Evolutionary conservation across 495 filamentous ascomycete species (phyloP), one percentile per base, ranked within the genome.

Genomic region (Talaromyces wortmannii): DNA sequence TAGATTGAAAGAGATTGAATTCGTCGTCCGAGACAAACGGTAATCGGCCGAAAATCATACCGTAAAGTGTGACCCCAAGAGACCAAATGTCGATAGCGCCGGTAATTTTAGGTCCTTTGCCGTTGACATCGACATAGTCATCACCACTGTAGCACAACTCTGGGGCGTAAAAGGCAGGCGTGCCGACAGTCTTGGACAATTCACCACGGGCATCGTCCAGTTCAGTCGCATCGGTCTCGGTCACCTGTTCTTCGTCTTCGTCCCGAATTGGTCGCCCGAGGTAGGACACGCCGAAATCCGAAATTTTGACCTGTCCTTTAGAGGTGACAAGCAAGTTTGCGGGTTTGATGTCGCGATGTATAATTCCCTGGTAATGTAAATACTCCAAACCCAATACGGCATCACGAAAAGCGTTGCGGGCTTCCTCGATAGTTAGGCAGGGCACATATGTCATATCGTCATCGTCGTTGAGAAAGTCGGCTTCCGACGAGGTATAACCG

Each of bases 271-370:
- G 88, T 50, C 88, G 82, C 17, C 94, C 95, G 45, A 97, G 85
- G 67, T 97, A 99, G 0, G 94, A 97, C 4, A 99, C 94, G 31
- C 94, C 94, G 72, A 99, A 99, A 65, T 99, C 94, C n/a, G 94
- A 97, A 48, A 99, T 99, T 76, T 97, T 99, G 58, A 96, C 89
- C 11, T 87, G 83, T 62, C 91, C 82, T 60, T 91, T 87, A 55
- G 78, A 81, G 5, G 91, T 95, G 73, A 91, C 88, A 7, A 99
- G 78, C 5, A 99, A 78, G 67, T 99, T 99, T n/a, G 92, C 91
- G 0, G 94, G 94, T 67, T 99, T 99, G 73, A 99, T 99, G 66
- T 99, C 94, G 31, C 94, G 89, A 65, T 99, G 94, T 45, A 97
- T 91, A 45, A 99, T 92, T 31, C 91, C 91, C 70, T 97, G 89